A percentile compares a stretch with the other conserved stretches of the same genome.
phyloP scores from a whole-genome alignment of 345 rosid species.

The Eucalyptus globulus region DNA sequence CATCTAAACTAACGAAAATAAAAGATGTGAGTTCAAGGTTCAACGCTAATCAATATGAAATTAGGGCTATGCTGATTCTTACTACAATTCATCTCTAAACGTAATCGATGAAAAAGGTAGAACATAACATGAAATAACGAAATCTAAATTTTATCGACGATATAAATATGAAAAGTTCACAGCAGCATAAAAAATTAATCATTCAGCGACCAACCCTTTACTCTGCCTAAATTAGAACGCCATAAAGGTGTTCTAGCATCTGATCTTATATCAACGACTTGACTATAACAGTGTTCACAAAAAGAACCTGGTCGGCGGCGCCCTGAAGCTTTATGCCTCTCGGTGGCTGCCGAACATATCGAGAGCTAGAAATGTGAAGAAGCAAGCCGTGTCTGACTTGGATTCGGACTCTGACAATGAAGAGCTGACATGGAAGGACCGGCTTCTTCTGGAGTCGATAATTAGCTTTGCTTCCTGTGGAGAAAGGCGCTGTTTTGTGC shows the following conservation, averaged over 20 bases:
- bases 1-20: too few relatives aligned
- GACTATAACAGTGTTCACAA: not conserved
- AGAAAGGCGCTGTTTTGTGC: conserved; percentile 65
- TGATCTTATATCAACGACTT: not conserved
- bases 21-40: too few relatives aligned
- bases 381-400: conserved; percentile 4
- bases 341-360: conserved; percentile 69
- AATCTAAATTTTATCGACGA: accelerated
- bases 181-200: too few relatives aligned
- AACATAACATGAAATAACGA: too few relatives aligned
- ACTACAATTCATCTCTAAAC: too few relatives aligned
- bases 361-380: conserved; percentile 20
- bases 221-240: too few relatives aligned
- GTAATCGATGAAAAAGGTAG: not conserved
- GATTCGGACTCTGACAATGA: conserved; percentile 53
- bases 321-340: conserved; percentile 66
- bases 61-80: too few relatives aligned
- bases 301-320: conserved; percentile 50
- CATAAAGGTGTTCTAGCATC: not conserved
- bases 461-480: conserved; percentile 75
- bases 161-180: too few relatives aligned
- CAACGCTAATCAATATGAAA: accelerated
- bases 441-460: conserved; percentile 70
- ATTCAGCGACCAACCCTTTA: too few relatives aligned
- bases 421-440: conserved; percentile 36